Percentiles rank a stretch among this genome's conserved stretches.
phyloP scores from a whole-genome alignment of 139 green algal species.

The Diplosphaera chodatii region DNA sequence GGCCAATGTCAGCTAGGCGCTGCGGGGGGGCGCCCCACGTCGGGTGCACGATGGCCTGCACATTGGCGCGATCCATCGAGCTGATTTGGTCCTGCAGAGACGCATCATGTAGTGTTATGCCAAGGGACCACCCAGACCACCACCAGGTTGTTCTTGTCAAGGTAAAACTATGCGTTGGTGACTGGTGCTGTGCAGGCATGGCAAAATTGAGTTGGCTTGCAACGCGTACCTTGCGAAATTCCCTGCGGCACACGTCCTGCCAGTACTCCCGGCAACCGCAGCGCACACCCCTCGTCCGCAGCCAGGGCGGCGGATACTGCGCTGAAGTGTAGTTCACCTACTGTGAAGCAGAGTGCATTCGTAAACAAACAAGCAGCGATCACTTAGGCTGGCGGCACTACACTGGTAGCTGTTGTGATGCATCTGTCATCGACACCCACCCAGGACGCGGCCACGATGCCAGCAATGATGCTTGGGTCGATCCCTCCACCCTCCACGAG shows the following conservation, averaged over 20 bases:
- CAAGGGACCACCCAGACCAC: too few species aligned
- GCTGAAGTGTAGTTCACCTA: neutral
- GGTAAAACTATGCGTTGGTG: too few species aligned
- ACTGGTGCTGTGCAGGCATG: too few species aligned
- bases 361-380: too few species aligned
- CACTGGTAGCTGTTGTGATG: too few species aligned
- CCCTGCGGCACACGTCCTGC: conserved; percentile 8
- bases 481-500: neutral
- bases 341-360: too few species aligned
- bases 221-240: conserved; percentile 12
- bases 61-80: conserved; percentile 1
- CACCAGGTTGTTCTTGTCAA: too few species aligned
- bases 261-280: conserved; percentile 6
- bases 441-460: neutral
- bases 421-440: too few species aligned
- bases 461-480: neutral
- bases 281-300: conserved; percentile 1
- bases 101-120: too few species aligned
- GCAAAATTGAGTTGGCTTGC: too few species aligned
- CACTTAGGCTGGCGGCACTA: too few species aligned
- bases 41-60: conserved; percentile 11
- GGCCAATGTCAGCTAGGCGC: neutral
- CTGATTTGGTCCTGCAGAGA: conserved; percentile 2
- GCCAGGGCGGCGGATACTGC: conserved; percentile 3
- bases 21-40: conserved; percentile 11